Evolutionary conservation across 2,329 filamentous ascomycete species (phyloP), one percentile per base, ranked within the genome.

Genomic region (Furcasterigmium furcatum): DNA sequence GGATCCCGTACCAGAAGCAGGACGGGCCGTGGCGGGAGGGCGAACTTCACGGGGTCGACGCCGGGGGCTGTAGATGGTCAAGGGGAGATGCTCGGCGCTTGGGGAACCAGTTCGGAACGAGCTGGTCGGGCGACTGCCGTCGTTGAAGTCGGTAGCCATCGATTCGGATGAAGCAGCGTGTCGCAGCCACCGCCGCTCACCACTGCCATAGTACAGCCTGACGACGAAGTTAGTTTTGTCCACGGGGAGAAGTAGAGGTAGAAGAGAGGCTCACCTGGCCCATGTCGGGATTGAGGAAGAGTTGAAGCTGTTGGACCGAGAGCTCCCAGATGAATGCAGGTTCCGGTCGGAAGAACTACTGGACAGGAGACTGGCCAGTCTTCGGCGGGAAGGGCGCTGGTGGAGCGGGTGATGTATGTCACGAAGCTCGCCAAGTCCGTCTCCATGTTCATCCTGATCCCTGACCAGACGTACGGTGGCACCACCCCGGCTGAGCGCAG

Each of bases 201-300:
- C 82, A 44, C 80, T 82, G 29, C 82, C 80, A 60, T 91, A 91
- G 64, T 90, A 91, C 14, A 88, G 67, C 53, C 74, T 82, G 34
- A 65, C 67, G 62, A 36, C 29, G 10, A 27, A 38, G 24, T 55
- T 45, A 58, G 54, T 22, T 16, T 24, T 3, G 19, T 39, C 9
- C 30, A 38, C 39, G 24, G 5, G 16, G 8, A 30, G 16, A 2
- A 8, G n/a, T 19, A 16, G 34, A 22, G 13, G 9, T 9, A 32
- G 18, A 24, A 19, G 13, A 4, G 20, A 20, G 40, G 35, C 64
- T 58, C 62, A 76, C 71, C 63, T 71, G 22, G 78, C 79, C 79
- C 79, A 83, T 9, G 70, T 58, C 12, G 79, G 79, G 35, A 82
- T 66, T 3, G 68, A 60, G 19, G 64, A 56, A 13, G 66, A 62